phyloP scores from a whole-genome alignment of 83 land plant genomes.

The Picea abies region DNA sequence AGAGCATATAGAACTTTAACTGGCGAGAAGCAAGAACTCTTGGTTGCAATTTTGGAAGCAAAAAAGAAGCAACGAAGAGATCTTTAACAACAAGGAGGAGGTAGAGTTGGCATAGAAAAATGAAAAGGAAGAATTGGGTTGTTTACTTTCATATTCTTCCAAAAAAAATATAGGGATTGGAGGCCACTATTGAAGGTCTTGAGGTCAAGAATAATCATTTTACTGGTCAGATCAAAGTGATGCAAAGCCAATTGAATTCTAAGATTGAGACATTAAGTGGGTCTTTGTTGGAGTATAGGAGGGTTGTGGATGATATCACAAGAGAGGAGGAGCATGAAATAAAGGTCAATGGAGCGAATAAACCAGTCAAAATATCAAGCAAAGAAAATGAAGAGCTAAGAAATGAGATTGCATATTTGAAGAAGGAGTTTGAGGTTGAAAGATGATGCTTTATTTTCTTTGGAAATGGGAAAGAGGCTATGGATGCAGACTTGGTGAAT shows the following conservation, averaged over 20 bases:
- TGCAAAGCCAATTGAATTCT: not conserved
- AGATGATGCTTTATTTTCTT: not conserved
- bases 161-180: too few relatives aligned
- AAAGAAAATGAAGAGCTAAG: constrained; percentile 5
- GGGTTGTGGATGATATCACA: too few relatives aligned
- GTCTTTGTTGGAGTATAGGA: not conserved
- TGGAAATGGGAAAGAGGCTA: not conserved
- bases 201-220: too few relatives aligned
- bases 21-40: too few relatives aligned
- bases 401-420: not conserved
- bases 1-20: too few relatives aligned
- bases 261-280: not conserved
- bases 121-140: too few relatives aligned
- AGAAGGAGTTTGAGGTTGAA: not conserved
- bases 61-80: too few relatives aligned
- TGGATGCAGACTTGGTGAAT: not conserved
- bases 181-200: too few relatives aligned
- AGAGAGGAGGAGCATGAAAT: not conserved
- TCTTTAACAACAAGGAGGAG: too few relatives aligned
- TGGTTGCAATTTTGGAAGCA: too few relatives aligned
- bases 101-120: too few relatives aligned
- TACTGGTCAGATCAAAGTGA: not conserved
- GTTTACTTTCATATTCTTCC: too few relatives aligned
- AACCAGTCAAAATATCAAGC: not conserved
- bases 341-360: not conserved